A percentile compares a stretch with the other conserved stretches of the same genome.
phyloP scores from a whole-genome alignment of 2,329 filamentous ascomycete species.

The Pyricularia sp. region DNA sequence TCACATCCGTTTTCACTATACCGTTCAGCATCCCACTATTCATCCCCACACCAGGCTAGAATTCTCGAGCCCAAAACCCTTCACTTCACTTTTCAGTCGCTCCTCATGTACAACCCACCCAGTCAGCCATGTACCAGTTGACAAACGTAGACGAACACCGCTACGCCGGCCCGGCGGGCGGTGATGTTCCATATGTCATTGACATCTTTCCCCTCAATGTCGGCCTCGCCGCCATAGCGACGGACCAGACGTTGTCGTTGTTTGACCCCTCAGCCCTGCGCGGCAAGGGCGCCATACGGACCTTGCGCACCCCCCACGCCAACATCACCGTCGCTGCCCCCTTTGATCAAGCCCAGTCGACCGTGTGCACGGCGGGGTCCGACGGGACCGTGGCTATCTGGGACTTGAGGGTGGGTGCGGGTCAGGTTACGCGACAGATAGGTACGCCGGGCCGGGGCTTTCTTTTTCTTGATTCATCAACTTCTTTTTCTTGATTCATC shows the following conservation, averaged over 20 bases:
- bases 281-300: conserved; percentile 36
- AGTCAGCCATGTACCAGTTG: conserved; percentile 30
- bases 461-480: background rate
- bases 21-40: background rate
- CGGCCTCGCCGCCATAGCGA: conserved; percentile 54
- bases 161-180: conserved; percentile 23
- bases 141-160: conserved; percentile 27
- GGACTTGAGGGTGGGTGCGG: conserved; percentile 43
- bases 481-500: conserved; percentile 16
- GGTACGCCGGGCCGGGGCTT: conserved; percentile 19
- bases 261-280: conserved; percentile 49
- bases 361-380: conserved; percentile 62
- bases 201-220: conserved; percentile 41
- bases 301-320: conserved; percentile 42
- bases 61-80: background rate
- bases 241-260: conserved; percentile 60
- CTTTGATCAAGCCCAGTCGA: conserved; percentile 38
- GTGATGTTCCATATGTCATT: conserved; percentile 43
- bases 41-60: background rate
- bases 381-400: conserved; percentile 59
- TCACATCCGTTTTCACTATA: background rate
- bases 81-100: background rate
- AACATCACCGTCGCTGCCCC: conserved; percentile 55
- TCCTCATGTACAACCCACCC: background rate
- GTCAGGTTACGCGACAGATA: conserved; percentile 33